A percentile compares a stretch with the other conserved stretches of the same genome.
Conservation (phyloP, 2,329 filamentous ascomycete genomes). For the Huntiella abstrusa region DNA sequence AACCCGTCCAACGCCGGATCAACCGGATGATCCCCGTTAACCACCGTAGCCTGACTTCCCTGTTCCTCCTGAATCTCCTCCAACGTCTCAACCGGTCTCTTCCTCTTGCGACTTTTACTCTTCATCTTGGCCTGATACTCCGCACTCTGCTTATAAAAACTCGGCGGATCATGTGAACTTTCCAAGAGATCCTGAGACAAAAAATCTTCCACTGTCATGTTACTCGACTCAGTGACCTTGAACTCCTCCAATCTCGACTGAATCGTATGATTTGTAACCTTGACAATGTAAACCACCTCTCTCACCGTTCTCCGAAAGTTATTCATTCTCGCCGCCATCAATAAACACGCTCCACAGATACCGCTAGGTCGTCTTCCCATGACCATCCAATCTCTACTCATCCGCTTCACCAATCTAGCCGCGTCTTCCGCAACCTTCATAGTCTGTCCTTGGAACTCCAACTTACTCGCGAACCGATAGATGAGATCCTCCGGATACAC, state of each 20-base stretch:
- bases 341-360: conserved; percentile 81
- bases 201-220: conserved; percentile 76
- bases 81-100: conserved; percentile 21
- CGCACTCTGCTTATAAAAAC: conserved; percentile 50
- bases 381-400: conserved; percentile 96
- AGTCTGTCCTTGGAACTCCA: conserved; percentile 72
- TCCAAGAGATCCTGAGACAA: conserved; percentile 53
- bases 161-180: conserved; percentile 61
- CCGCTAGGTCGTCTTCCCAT: conserved; percentile 85
- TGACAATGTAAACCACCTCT: conserved; percentile 96
- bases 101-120: conserved; percentile 29
- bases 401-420: conserved; percentile 68
- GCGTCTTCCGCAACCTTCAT: conserved; percentile 78
- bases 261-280: conserved; percentile 85
- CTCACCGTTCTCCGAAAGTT: conserved; percentile 85
- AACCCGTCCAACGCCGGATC: conserved; percentile 1
- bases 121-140: conserved; percentile 36
- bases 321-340: conserved; percentile 93
- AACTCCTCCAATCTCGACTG: conserved; percentile 86
- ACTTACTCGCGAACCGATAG: conserved; percentile 71
- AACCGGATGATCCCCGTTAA: conserved; percentile 1
- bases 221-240: conserved; percentile 65
- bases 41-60: neutral
- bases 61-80: conserved; percentile 13
- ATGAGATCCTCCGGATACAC: conserved; percentile 82